These are phyloP conservation scores for Carallia brachiata DNA, from an alignment of 345 rosid species.

Conservation along the genomic window DNA sequence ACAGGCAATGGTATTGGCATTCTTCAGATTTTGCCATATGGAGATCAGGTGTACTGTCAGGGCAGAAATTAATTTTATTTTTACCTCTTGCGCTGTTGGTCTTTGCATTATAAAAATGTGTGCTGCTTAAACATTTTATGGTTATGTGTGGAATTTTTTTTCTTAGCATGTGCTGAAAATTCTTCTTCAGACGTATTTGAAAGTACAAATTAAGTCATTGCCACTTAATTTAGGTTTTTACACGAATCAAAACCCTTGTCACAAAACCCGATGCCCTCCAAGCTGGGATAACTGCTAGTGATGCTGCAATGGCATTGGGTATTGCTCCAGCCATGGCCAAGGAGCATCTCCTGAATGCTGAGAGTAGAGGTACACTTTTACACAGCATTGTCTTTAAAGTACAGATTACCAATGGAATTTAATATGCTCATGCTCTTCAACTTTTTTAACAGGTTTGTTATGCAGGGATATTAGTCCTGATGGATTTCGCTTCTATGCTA, in stretches of 20 bases:
- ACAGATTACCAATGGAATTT: neutral
- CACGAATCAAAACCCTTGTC: constrained; percentile 67
- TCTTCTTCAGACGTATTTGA: neutral
- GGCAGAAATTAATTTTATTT: no score
- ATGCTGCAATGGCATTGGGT: constrained; percentile 88
- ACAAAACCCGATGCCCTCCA: constrained; percentile 61
- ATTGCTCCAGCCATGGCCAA: constrained; percentile 99
- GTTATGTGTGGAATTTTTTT: neutral
- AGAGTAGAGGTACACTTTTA: constrained; percentile 61
- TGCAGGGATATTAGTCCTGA: constrained; percentile 90
- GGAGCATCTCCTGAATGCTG: constrained; percentile 89
- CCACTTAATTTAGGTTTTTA: constrained; percentile 48
- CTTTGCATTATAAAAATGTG: neutral
- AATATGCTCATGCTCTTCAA: neutral
- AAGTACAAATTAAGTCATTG: neutral
- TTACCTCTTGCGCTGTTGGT: no score
- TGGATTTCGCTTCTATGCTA: constrained; percentile 79
- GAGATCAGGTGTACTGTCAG: no score
- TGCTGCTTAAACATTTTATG: neutral
- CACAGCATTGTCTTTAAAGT: constrained; percentile 10
- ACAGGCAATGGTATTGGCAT: neutral
- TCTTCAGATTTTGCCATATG: neutral
- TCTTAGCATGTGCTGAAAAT: neutral
- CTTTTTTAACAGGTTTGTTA: constrained; percentile 61
- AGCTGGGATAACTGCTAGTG: constrained; percentile 76